Base-by-base conservation (phyloP, 2,329 filamentous ascomycete genomes). In the Microdochium bolleyi region DNA sequence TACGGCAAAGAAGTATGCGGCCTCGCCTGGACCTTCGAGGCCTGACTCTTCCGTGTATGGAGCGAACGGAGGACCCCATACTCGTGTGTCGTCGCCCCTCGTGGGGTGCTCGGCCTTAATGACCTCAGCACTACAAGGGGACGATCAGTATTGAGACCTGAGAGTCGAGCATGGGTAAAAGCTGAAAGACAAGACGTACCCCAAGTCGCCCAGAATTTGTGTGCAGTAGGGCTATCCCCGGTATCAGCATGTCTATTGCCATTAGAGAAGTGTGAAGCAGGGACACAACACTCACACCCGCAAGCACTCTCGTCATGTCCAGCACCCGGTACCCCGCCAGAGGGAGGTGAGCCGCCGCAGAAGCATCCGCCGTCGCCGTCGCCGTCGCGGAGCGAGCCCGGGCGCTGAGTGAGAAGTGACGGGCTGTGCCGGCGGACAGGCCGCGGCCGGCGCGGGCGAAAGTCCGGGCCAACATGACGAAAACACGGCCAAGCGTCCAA, bases 21-120 rank as follows among this genome's bases (percentile, higher is more conserved):
- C 94, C 69, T 99, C 94, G 24, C 94, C 94, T 1, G 89, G 86
- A 0, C 89, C 88, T 69, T 83, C 60, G 61, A 76, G 67, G 60
- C 73, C 65, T 16, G 82, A 79, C 3, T 75, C 80, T 30, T 82
- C 67, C 56, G 78, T 81, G 67, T 95, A 95, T 51, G 82, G 75
- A 8, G 94, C 94, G 67, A 94, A 99, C 1, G 94, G 94, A 24
- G 94, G 94, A 0, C 94, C 94, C 94, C 94, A 99, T 50, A 92
- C 92, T 62, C 94, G 78, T 10, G 94, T 99, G 66, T 99, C 94
- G 66, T 99, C 94, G 37, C 89, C 94, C 53, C 89, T 81, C 4
- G 83, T 83, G 3, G 94, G 94, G 69, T 99, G 94, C 70, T 99
- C 94, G 56, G 99, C 82, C 71, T 99, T 99, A 72, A 99, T 96